These are phyloP conservation scores for Naematelia aurantialba DNA, from an alignment of 768 basidiomycete genomes.

Conservation along the genomic window DNA sequence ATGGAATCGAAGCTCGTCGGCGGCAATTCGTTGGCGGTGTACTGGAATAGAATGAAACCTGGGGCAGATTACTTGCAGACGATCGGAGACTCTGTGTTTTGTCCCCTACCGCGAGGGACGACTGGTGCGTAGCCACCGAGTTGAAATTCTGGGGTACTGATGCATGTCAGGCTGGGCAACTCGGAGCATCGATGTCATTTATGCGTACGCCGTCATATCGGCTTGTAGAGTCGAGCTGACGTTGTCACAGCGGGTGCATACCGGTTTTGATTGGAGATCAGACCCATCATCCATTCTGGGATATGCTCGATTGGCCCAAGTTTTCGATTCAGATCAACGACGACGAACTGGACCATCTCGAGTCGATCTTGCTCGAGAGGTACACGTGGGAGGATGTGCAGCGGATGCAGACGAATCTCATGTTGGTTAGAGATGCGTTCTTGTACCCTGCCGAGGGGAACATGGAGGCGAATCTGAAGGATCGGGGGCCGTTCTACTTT, in stretches of 20 bases:
- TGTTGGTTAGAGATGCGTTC: constrained; percentile 50
- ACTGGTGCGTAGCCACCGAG: constrained; percentile 16
- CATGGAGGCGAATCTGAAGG: constrained; percentile 33
- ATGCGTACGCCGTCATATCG: constrained; percentile 26
- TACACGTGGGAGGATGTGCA: constrained; percentile 36
- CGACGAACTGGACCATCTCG: constrained; percentile 44
- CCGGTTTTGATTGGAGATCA: constrained; percentile 50
- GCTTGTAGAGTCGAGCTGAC: not conserved
- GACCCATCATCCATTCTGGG: constrained; percentile 48
- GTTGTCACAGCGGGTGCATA: constrained; percentile 45
- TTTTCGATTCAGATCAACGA: constrained; percentile 48
- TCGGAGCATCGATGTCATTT: constrained; percentile 48
- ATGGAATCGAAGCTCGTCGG: constrained; percentile 3
- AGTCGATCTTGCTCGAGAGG: constrained; percentile 39
- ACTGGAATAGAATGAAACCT: constrained; percentile 12
- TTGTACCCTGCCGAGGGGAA: constrained; percentile 43
- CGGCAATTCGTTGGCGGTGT: not conserved
- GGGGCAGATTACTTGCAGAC: constrained; percentile 25
- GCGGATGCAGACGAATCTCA: constrained; percentile 47
- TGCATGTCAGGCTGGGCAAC: constrained; percentile 43
- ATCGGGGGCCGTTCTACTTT: constrained; percentile 48
- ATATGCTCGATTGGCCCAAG: constrained; percentile 49
- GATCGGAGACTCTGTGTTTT: constrained; percentile 33
- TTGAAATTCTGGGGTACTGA: not conserved
- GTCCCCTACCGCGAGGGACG: constrained; percentile 34